phyloP scores from a whole-genome alignment of 495 filamentous ascomycete genomes.

The Evernia prunastri region DNA sequence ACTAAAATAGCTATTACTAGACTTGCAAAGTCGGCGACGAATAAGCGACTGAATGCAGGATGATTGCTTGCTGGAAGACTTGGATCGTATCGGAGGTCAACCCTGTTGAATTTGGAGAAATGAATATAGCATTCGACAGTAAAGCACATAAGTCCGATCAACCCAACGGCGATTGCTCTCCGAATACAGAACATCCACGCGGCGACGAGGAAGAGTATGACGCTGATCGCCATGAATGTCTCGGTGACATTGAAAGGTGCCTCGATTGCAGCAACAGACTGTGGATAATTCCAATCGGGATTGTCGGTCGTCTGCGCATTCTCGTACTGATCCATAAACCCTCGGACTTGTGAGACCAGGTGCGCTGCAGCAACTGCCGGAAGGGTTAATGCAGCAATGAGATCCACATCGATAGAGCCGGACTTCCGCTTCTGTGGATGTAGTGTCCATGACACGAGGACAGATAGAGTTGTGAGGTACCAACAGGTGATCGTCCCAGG shows the following conservation, averaged over 20 bases:
- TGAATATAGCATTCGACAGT: slow-evolving; percentile 13
- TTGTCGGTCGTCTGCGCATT: background rate
- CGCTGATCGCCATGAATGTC: slow-evolving; percentile 7
- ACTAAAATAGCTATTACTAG: background rate
- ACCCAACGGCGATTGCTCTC: slow-evolving; percentile 7
- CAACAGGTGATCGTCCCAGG: slow-evolving; percentile 23
- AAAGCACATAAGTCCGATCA: slow-evolving; percentile 17
- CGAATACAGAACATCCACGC: slow-evolving; percentile 3
- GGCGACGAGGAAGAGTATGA: slow-evolving; percentile 12
- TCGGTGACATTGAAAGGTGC: slow-evolving; percentile 17
- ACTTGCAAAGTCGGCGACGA: background rate
- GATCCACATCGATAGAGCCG: slow-evolving; percentile 14
- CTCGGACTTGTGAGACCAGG: slow-evolving; percentile 10
- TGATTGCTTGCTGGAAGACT: background rate
- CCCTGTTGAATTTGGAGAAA: background rate
- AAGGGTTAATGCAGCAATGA: slow-evolving; percentile 16
- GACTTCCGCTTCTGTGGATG: slow-evolving; percentile 16
- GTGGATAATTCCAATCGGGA: background rate
- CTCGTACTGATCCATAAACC: background rate
- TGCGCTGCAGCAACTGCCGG: slow-evolving; percentile 18
- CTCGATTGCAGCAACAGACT: slow-evolving; percentile 11
- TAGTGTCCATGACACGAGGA: slow-evolving; percentile 20
- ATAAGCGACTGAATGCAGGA: background rate
- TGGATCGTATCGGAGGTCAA: background rate
- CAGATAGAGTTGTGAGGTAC: slow-evolving; percentile 22